These are phyloP conservation scores for Exophiala bonariae DNA, from an alignment of 2,329 filamentous ascomycete genomes.

Conservation along the genomic window DNA sequence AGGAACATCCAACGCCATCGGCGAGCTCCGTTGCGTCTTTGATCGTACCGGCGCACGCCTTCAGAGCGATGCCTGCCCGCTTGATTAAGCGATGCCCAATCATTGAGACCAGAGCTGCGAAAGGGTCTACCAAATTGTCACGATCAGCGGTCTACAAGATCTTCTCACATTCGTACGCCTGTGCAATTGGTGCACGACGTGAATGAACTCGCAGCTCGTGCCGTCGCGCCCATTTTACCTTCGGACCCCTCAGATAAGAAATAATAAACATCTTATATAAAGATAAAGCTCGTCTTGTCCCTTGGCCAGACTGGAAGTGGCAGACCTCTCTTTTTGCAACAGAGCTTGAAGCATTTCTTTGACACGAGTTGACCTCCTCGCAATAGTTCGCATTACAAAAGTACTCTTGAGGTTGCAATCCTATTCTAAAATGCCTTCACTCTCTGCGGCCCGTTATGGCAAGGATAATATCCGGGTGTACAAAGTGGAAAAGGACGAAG, in stretches of 20 bases:
- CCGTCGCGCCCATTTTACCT: neutral
- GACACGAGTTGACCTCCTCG: neutral
- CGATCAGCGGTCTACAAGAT: constrained; percentile 21
- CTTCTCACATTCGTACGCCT: constrained; percentile 4
- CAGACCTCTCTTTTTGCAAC: neutral
- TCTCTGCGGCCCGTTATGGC: constrained; percentile 50
- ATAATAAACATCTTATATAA: constrained; percentile 5
- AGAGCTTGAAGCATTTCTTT: neutral
- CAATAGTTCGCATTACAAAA: too few relatives aligned
- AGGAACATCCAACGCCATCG: constrained; percentile 5
- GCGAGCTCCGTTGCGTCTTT: constrained; percentile 19
- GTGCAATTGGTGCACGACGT: constrained; percentile 18
- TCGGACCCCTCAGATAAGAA: constrained; percentile 20
- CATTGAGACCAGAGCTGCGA: neutral
- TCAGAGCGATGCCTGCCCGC: constrained; percentile 1
- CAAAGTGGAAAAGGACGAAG: constrained; percentile 82
- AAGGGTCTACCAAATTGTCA: constrained; percentile 1
- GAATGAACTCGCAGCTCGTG: constrained; percentile 13
- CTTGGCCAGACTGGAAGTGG: neutral
- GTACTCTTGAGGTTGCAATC: too few relatives aligned
- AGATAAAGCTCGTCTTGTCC: neutral
- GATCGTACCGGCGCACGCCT: constrained; percentile 12
- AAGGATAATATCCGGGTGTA: constrained; percentile 98
- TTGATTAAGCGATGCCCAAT: constrained; percentile 11
- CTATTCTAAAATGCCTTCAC: constrained; percentile 32